Base-by-base conservation (phyloP, 1,284 basidiomycete species). In the Cryptococcus sp. region DNA sequence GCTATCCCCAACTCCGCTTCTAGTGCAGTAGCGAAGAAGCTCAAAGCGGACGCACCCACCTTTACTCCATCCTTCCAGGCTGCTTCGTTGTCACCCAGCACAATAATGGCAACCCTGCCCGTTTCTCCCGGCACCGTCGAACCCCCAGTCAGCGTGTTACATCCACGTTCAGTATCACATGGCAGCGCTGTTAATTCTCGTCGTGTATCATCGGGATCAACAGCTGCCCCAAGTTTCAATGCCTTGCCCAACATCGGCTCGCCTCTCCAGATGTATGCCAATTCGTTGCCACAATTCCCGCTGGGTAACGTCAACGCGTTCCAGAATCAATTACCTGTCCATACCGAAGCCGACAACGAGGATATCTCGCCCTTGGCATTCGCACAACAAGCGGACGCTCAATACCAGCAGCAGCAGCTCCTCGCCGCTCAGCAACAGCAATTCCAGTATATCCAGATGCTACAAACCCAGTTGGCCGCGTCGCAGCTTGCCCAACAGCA, bases 1-100 rank as follows among this genome's bases (percentile, higher is more conserved):
- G 27, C 59, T 1, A 65, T 69, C 47, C 63, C 66, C 15, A 42
- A 59, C 16, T 60, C 55, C 22, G 53, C 64, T 17, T 53, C 61
- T 3, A 49, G 57, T 13, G 41, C 53, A 13, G 57, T 52, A 13
- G 38, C 62, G 22, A 75, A 72, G 38, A 75, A 74, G 57, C 65
- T 79, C 61, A 78, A 79, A 60, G 73, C 77, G 16, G 76, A 78
- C 57, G 77, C 77, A 3, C 74, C 74, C n/a, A 73, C 67, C 46
- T 79, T 79, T 46, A 76, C 73, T 1, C 77, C 77, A 27, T 72
- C 71, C 25, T 69, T 70, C 57, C 61, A 68, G 40, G 39, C 64
- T 39, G 44, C 46, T n/a, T 62, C 71, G n/a, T 54, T 65, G 41
- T 74, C 74, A 3, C 72, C 73, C 3, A 61, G 59, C n/a, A 60